Base-by-base conservation (phyloP, 2,329 filamentous ascomycete species). In the Aureobasidium sp. region DNA sequence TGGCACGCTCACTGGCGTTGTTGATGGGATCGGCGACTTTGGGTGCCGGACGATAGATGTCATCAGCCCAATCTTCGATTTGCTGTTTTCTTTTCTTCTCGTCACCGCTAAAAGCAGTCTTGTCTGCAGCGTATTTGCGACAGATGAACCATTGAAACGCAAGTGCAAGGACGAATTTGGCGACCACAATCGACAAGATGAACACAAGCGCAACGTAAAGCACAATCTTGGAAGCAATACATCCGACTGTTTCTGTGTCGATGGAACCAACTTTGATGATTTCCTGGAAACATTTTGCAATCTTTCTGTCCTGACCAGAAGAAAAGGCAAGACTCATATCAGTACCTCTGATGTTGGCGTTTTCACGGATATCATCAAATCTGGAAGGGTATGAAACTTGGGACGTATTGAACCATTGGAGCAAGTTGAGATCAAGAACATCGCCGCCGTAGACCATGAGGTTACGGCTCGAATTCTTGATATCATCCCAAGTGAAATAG, bases 51-150 rank as follows among this genome's bases (percentile, higher is more conserved):
- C 90, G 86, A 70, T 98, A 97, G 62, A 98, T 98, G 65, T 98
- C 93, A 59, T 97, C 88, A 12, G 85, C 86, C 93, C 93, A 98
- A 63, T 96, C 91, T 69, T 98, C 93, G 59, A 98, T 98, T 71
- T 97, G 90, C 61, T 86, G 83, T 61, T 90, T 86, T 55, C 93
- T 84, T 71, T 90, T 86, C 68, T 91, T 90, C 59, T 84, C 81
- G 67, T 93, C 82, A 4, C 84, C 83, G 14, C 82, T 83, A 68
- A 95, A 85, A 2, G 88, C 91, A 0, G 91, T 95, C 70, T 88
- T 95, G 42, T 79, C 73, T 0, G 91, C 88, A 3, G 85, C 90
- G 65, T 91, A 97, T 58, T 84, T 85, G 61, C 85, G 84, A 67
- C 87, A 86, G 60, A 97, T 77, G 71, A 98, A 95, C 94, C 94